These are phyloP conservation scores for Oryza nivara DNA, from an alignment of 176 grass and related monocot genomes.

Conservation along the genomic window DNA sequence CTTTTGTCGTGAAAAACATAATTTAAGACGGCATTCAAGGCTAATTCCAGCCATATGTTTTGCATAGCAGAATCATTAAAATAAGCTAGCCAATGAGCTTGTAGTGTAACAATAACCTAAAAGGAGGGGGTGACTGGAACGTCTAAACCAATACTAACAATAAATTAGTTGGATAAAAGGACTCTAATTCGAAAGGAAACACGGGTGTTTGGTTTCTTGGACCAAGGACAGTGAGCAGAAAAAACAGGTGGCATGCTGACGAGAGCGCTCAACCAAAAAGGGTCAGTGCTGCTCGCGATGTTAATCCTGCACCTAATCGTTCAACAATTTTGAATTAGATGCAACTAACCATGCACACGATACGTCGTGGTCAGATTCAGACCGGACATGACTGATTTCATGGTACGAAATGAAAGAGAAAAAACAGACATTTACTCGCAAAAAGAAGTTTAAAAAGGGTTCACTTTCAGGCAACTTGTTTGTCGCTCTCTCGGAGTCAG, in stretches of 20 bases:
- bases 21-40: neutral
- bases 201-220: neutral
- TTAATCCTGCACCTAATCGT: neutral
- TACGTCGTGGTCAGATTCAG: neutral
- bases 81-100: neutral
- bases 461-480: neutral
- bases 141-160: neutral
- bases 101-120: neutral
- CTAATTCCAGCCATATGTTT: neutral
- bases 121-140: neutral
- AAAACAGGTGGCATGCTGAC: slow-evolving; percentile 2
- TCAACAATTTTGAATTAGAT: neutral
- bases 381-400: neutral
- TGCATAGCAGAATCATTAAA: neutral
- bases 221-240: neutral
- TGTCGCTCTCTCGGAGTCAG: neutral
- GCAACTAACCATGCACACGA: neutral
- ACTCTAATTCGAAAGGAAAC: neutral
- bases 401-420: neutral
- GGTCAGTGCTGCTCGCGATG: neutral
- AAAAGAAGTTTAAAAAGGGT: neutral
- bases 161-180: neutral
- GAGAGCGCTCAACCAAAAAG: slow-evolving; percentile 17
- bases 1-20: neutral
- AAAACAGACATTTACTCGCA: neutral